Conservation (phyloP, 768 basidiomycete species). For the Lanmaoa rubissima region DNA sequence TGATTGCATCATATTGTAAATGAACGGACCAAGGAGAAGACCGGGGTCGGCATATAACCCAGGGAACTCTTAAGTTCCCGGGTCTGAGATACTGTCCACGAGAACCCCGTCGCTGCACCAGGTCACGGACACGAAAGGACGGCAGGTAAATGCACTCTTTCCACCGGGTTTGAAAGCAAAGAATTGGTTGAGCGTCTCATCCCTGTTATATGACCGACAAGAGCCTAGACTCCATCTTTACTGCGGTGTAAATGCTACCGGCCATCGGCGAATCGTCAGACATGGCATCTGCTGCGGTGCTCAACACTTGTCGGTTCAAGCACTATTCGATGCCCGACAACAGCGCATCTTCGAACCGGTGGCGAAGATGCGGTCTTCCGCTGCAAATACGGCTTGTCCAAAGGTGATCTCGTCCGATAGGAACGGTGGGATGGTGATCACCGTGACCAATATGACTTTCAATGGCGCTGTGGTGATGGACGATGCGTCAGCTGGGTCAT, state of each 20-base stretch:
- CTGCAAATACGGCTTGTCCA: conserved; percentile 53
- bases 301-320: conserved; percentile 49
- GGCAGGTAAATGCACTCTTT: conserved; percentile 57
- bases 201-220: conserved; percentile 46
- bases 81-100: no score
- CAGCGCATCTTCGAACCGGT: conserved; percentile 56
- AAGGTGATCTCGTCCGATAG: conserved; percentile 33
- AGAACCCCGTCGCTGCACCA: conserved; percentile 12
- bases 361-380: conserved; percentile 42
- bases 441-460: background rate
- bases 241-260: no score
- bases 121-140: conserved; percentile 42
- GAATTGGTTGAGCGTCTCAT: conserved; percentile 25
- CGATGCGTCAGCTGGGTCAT: conserved; percentile 10
- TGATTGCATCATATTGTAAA: no score
- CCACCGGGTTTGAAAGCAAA: conserved; percentile 51
- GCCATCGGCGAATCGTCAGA: no score
- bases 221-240: conserved; percentile 11
- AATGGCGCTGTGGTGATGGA: conserved; percentile 5
- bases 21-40: no score
- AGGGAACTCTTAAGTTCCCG: no score
- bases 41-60: no score
- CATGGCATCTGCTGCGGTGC: background rate
- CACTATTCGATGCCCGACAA: conserved; percentile 57
- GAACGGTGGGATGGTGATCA: background rate